Percentiles rank a stretch among this genome's conserved stretches.
Evolutionary conservation across 2,329 filamentous ascomycete species (phyloP).

Genomic region (Pseudonectria buxi): DNA sequence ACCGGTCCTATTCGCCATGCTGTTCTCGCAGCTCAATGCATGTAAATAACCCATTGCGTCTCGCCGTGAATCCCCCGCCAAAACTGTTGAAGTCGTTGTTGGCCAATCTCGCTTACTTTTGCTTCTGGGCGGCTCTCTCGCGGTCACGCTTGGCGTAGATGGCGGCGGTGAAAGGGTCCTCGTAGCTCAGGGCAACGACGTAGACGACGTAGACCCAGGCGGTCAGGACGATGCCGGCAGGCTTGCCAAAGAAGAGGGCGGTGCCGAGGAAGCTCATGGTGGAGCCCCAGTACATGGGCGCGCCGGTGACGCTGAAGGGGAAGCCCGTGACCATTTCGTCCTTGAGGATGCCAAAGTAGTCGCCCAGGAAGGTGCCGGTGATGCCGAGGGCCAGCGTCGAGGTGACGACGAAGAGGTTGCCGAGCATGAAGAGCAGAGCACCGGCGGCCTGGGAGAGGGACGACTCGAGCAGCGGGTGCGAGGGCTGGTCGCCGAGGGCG

Average conservation of each 20-base stretch:
- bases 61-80: too few species aligned
- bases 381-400: slow-evolving; percentile 90
- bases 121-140: slow-evolving; percentile 51
- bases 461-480: slow-evolving; percentile 63
- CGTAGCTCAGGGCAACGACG: slow-evolving; percentile 71
- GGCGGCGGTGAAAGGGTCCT: slow-evolving; percentile 88
- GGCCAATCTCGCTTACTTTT: slow-evolving; percentile 30
- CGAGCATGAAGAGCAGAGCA: slow-evolving; percentile 62
- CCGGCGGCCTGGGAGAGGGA: slow-evolving; percentile 56
- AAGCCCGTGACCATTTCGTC: slow-evolving; percentile 90
- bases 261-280: slow-evolving; percentile 88
- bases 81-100: too few species aligned
- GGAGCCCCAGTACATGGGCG: slow-evolving; percentile 95
- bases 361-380: slow-evolving; percentile 91
- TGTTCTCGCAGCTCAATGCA: too few species aligned
- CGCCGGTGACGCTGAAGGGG: slow-evolving; percentile 84
- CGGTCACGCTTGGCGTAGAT: slow-evolving; percentile 85
- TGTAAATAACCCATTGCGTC: too few species aligned
- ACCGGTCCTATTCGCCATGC: too few species aligned
- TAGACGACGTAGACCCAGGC: slow-evolving; percentile 71
- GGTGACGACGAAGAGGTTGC: slow-evolving; percentile 79
- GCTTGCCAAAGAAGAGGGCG: slow-evolving; percentile 77
- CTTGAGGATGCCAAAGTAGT: slow-evolving; percentile 99
- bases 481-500: slow-evolving; percentile 69
- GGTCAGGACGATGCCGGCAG: slow-evolving; percentile 75